These are phyloP conservation scores for Amphibolis antarctica DNA, from an alignment of 106 monocot genomes.

Conservation along the genomic window DNA sequence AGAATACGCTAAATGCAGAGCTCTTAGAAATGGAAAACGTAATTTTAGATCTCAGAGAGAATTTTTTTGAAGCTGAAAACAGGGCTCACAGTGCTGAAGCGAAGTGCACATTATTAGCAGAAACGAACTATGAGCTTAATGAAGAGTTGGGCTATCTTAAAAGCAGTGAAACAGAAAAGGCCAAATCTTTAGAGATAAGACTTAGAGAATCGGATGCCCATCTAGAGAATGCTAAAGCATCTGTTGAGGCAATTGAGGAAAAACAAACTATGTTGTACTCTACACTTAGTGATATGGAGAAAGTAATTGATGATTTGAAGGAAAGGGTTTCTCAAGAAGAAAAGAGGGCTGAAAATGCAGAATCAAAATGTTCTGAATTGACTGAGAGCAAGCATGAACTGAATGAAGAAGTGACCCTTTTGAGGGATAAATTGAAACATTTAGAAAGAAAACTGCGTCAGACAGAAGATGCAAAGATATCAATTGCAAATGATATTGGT, in stretches of 20 bases:
- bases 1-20: conserved; percentile 21
- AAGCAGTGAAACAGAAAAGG: conserved; percentile 30
- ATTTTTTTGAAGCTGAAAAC: conserved; percentile 35
- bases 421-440: conserved; percentile 43
- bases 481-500: conserved; percentile 61
- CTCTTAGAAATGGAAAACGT: conserved; percentile 27
- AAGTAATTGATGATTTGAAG: conserved; percentile 71
- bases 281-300: conserved; percentile 66
- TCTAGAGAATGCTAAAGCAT: conserved; percentile 64
- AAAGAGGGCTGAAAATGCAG: conserved; percentile 57
- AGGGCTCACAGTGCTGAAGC: conserved; percentile 50
- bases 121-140: conserved; percentile 44
- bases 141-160: conserved; percentile 37
- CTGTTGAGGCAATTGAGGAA: conserved; percentile 62
- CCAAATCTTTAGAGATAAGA: conserved; percentile 40
- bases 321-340: conserved; percentile 66
- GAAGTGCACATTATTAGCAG: conserved; percentile 25
- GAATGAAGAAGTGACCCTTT: conserved; percentile 54
- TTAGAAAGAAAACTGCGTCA: conserved; percentile 47
- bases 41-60: conserved; percentile 27
- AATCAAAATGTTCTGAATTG: conserved; percentile 54
- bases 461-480: conserved; percentile 44
- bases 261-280: conserved; percentile 40
- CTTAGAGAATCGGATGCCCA: conserved; percentile 58
- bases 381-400: conserved; percentile 76